Conservation (phyloP, 164 flowering plant genomes). For the Annona squamosa region DNA sequence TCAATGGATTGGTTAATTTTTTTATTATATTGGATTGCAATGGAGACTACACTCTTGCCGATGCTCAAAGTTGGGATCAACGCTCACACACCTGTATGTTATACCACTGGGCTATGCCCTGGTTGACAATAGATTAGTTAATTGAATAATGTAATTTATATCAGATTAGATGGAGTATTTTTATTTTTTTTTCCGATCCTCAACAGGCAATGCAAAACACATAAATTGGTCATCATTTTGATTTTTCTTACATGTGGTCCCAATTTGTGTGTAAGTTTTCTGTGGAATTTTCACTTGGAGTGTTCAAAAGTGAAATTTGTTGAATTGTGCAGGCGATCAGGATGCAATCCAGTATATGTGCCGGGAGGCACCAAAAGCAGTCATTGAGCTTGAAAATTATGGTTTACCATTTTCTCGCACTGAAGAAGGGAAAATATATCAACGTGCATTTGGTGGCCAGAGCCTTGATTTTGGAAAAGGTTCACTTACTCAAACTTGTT, state of each 20-base stretch:
- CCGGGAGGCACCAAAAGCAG: conserved; percentile 98
- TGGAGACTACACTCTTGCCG: neutral
- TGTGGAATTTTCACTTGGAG: neutral
- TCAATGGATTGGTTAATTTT: neutral
- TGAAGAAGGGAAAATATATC: conserved; percentile 94
- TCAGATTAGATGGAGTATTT: neutral
- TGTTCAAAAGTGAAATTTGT: neutral
- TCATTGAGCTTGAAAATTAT: conserved; percentile 95
- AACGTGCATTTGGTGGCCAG: conserved; percentile 99
- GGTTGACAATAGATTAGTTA: too few species aligned
- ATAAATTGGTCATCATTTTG: neutral
- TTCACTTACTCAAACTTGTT: conserved; percentile 17
- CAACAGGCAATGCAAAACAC: neutral
- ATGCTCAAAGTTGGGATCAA: too few species aligned
- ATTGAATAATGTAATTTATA: neutral
- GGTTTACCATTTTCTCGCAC: conserved; percentile 98
- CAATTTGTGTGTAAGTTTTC: neutral
- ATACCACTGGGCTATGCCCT: too few species aligned
- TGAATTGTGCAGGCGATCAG: conserved; percentile 62
- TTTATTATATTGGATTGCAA: neutral
- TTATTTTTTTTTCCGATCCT: neutral
- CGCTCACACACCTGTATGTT: too few species aligned
- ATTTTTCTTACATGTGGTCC: neutral
- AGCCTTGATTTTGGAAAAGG: conserved; percentile 97
- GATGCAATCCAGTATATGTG: conserved; percentile 99